A percentile compares a stretch with the other conserved stretches of the same genome.
phyloP scores from a whole-genome alignment of 495 filamentous ascomycete genomes.

The Trichocladium antarcticum region DNA sequence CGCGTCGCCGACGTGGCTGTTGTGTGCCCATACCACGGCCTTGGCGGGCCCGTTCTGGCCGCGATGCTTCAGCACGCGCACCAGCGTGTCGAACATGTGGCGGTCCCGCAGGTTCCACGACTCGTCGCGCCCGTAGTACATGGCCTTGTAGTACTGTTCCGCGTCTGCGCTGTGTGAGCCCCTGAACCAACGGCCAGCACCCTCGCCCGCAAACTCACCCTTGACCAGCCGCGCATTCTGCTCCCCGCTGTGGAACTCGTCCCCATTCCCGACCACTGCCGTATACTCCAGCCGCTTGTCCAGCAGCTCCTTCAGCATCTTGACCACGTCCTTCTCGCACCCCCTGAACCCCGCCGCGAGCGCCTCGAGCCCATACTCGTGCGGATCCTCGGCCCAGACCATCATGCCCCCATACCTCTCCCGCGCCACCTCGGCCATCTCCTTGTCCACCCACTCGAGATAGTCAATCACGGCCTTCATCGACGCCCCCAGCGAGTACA shows the following conservation, averaged over 20 bases:
- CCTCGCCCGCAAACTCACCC: constrained; percentile 13
- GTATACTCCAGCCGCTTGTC: constrained; percentile 37
- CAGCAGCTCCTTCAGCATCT: constrained; percentile 39
- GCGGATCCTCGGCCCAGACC: constrained; percentile 44
- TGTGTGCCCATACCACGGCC: constrained; percentile 51
- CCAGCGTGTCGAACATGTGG: constrained; percentile 49
- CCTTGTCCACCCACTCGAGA: constrained; percentile 39
- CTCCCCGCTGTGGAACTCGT: constrained; percentile 43
- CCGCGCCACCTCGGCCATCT: constrained; percentile 37
- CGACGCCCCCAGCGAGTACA: constrained; percentile 45
- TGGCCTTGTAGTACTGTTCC: constrained; percentile 47
- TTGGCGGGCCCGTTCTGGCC: constrained; percentile 28
- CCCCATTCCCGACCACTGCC: constrained; percentile 28
- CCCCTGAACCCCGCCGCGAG: constrained; percentile 34
- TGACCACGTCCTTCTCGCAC: constrained; percentile 41
- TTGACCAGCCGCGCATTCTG: constrained; percentile 46
- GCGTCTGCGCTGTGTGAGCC: constrained; percentile 29
- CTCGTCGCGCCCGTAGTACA: constrained; percentile 46
- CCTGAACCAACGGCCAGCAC: not conserved
- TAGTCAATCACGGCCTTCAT: constrained; percentile 45
- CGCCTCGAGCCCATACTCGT: constrained; percentile 41
- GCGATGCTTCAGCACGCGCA: constrained; percentile 36
- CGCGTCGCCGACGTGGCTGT: constrained; percentile 51
- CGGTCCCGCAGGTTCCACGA: constrained; percentile 49
- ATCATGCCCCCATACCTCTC: constrained; percentile 39